These are phyloP conservation scores for Ustilago trichophora DNA, from an alignment of 1,284 basidiomycete genomes.

Conservation along the genomic window DNA sequence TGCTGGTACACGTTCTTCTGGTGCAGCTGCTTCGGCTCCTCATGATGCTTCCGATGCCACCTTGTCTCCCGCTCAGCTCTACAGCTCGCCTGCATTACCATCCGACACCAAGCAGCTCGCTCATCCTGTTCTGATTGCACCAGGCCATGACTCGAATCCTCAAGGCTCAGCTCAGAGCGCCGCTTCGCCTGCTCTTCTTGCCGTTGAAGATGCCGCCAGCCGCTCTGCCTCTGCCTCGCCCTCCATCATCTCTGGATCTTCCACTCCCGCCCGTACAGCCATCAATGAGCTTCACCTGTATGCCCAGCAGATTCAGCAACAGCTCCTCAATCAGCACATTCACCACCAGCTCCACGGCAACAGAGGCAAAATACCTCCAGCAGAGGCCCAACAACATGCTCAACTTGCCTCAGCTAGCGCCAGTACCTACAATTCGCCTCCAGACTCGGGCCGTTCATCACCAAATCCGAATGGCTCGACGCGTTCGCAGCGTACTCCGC, in stretches of 20 bases:
- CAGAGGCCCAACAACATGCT: not conserved
- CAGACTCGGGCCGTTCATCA: conserved; percentile 36
- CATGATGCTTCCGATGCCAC: not conserved
- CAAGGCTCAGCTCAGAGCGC: not conserved
- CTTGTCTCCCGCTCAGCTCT: conserved; percentile 12
- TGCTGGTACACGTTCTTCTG: not conserved
- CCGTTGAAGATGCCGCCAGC: conserved; percentile 10
- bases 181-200: conserved; percentile 16
- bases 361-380: not conserved
- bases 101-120: conserved; percentile 32
- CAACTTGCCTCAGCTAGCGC: conserved; percentile 17
- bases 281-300: conserved; percentile 39
- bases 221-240: conserved; percentile 25
- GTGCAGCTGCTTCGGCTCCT: not conserved
- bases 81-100: conserved; percentile 31
- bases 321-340: conserved; percentile 36
- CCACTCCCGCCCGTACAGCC: conserved; percentile 27
- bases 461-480: conserved; percentile 20
- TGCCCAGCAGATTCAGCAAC: conserved; percentile 40
- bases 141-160: conserved; percentile 1
- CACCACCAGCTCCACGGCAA: conserved; percentile 21
- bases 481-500: conserved; percentile 21
- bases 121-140: conserved; percentile 24
- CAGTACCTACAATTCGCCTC: conserved; percentile 36
- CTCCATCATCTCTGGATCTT: conserved; percentile 32